Evolutionary conservation across 176 grass and related monocot species (phyloP), one percentile per base, ranked within the genome.

Genomic region (Aegilops bicornis): DNA sequence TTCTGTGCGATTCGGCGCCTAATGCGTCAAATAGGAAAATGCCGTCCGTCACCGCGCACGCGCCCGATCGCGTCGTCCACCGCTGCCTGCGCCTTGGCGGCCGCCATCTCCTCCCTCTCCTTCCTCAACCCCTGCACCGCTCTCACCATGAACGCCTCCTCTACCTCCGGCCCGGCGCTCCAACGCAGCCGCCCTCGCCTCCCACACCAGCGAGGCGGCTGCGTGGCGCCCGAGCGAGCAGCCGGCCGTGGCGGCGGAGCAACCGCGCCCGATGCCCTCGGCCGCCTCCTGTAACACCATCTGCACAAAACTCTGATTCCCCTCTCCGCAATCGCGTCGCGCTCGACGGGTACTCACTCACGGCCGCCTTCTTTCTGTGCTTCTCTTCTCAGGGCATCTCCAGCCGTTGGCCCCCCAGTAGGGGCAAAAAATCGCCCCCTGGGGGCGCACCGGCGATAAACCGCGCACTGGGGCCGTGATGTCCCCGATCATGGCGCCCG

Each of bases 241-340:
- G 77, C 9, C 12, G 43, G 43, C 43, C 12, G 12, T 13, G 43
- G 80, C 65, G 83, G 79, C 22, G 87, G 9, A 27, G 80, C 67
- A 69, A 76, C 48, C 85, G 95, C n/a, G 81, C 1, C 1, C 40
- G 95, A 90, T 69, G 91, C 95, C 10, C 93, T 98, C 54, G 91
- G 91, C 8, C 86, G 93, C 25, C 83, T 98, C 32, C 61, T 98
- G 95, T 95, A 93, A 69, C 14, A 30, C 24, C 3, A 50, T 50
- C 14, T 1, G 11, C 45, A 47, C 76, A 29, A 74, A 17, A 8
- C 17, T 47, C n/a, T 6, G 7, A 19, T 31, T 48, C 59, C 54
- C 58, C 1, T 48, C 17, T 62, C 52, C 45, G 12, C 45, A 47
- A 47, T 47, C 45, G 12, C 45, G 1, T 1, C 43, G 43, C 10